Conservation (phyloP, 495 filamentous ascomycete genomes). For the Aspergillus sclerotioniger region DNA sequence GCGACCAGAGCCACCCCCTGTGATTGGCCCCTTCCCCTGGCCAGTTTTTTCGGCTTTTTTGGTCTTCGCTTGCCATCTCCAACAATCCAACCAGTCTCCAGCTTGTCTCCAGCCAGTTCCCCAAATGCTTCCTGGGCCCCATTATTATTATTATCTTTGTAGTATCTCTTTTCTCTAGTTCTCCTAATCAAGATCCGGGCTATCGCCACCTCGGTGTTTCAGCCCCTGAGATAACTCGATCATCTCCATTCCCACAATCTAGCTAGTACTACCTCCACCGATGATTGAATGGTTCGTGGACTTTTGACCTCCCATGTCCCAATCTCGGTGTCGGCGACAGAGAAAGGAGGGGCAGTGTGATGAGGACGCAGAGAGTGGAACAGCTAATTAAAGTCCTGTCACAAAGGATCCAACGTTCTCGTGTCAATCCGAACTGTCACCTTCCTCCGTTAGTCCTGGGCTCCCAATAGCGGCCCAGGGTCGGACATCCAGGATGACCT, state of each 20-base stretch:
- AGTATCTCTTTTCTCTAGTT: too few species aligned
- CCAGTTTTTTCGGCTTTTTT: not conserved
- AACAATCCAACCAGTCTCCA: not conserved
- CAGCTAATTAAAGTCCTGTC: not conserved
- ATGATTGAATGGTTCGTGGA: not conserved
- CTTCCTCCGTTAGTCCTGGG: not conserved
- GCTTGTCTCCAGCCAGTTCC: too few species aligned
- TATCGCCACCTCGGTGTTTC: not conserved
- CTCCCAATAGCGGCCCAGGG: not conserved
- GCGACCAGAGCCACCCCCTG: too few species aligned
- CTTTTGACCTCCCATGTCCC: not conserved
- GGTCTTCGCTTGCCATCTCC: not conserved
- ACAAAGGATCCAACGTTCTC: not conserved
- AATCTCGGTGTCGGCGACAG: not conserved
- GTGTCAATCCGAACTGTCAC: not conserved
- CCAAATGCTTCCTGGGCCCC: too few species aligned
- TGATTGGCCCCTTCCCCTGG: too few species aligned
- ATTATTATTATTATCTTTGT: too few species aligned
- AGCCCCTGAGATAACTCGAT: not conserved
- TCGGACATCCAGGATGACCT: not conserved
- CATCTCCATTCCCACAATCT: not conserved
- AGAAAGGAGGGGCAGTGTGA: not conserved
- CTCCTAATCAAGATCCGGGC: not conserved
- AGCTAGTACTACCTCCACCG: not conserved
- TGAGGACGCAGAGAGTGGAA: not conserved